Base-by-base conservation (phyloP, 345 rosid species). In the Acer negundo region DNA sequence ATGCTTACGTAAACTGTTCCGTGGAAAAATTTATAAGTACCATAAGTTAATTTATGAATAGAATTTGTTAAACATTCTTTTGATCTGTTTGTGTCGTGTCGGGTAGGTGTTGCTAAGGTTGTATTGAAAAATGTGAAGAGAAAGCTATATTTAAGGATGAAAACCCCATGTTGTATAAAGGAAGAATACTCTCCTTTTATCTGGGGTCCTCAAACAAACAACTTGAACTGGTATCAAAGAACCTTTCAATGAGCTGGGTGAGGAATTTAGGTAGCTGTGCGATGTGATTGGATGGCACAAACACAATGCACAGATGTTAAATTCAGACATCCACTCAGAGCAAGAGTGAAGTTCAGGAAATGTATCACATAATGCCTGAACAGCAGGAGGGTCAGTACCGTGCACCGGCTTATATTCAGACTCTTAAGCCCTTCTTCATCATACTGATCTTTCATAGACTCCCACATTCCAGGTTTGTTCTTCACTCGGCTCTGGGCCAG, bases 331-430 rank as follows among this genome's bases (percentile, higher is more conserved):
- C 99, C 98, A 63, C 99, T 96, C 89, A 96, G 94, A 92, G 82
- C 99, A 96, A 10, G 99, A 92, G 87, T 94, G 99, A 75, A 96
- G 97, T 2, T 94, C 94, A 0, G 99, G 99, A 74, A 94, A 94
- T 0, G 93, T 89, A 80, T 94, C 99, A 6, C 99, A 96, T 4
- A 96, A 84, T 3, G 94, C 91, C 88, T 96, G 99, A 75, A 94
- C 97, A 0, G 99, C 98, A 2, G 93, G 82, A 46, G 99, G 0
- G 98, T 96, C 3, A 96, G 91, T 5, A 95, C 94, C 1, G 98
- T 96, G 87, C 99, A 94, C 82, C 94, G 99, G 82, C 99, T 96
- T 70, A 96, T 94, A 84, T 96, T 96, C n/a, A 96, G 95, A 71
- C 90, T 92, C 82, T 70, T 89, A 40, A 96, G 85, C 73, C 98